These are phyloP conservation scores for Zea mays DNA, from an alignment of 176 grass and related monocot genomes.

Conservation along the genomic window Zm-B73-REFERENCE-NAM-5.0 NC_050105.1:67764001-67764500, in stretches of 20 bases:
- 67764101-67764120: neutral
- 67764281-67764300: no score
- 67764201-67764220: neutral
- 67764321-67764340: no score
- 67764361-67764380: no score
- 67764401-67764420: no score
- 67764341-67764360: no score
- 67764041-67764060: neutral
- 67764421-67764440: no score
- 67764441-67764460: no score
- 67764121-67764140: neutral
- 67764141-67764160: neutral
- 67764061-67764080: neutral
- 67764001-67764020: neutral
- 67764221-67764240: neutral
- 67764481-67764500: no score
- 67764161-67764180: neutral
- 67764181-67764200: neutral
- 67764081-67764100: neutral
- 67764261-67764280: neutral
- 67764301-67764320: no score
- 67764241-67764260: neutral
- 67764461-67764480: no score
- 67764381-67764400: no score
- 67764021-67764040: conserved; percentile 20